A percentile compares a stretch with the other conserved stretches of the same genome.
These are phyloP conservation scores for Penicillium samsonianum DNA, from an alignment of 495 filamentous ascomycete species.

Conservation along the genomic window DNA sequence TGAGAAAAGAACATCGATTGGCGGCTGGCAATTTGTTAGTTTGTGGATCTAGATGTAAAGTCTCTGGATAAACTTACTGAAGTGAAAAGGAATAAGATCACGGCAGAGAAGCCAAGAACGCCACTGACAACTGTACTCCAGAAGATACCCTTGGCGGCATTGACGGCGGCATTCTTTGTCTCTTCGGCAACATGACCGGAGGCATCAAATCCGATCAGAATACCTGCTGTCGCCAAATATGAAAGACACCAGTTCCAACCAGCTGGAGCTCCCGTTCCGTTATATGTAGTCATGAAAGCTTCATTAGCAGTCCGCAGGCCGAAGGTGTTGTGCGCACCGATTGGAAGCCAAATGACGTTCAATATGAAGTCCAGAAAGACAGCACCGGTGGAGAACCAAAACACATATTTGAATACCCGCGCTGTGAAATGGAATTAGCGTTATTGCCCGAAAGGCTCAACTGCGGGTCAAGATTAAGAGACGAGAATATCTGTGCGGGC, in stretches of 20 bases:
- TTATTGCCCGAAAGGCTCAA: too few species aligned
- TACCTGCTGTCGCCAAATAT: slow-evolving; percentile 59
- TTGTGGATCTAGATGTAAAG: too few species aligned
- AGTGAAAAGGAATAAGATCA: slow-evolving; percentile 61
- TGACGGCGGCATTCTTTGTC: slow-evolving; percentile 56
- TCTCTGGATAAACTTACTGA: slow-evolving; percentile 24
- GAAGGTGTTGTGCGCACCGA: slow-evolving; percentile 52
- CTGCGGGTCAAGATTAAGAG: not conserved
- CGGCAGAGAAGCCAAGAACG: slow-evolving; percentile 49
- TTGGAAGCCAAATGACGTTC: slow-evolving; percentile 59
- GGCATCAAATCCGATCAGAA: slow-evolving; percentile 59
- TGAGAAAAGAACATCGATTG: slow-evolving; percentile 20
- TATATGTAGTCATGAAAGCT: slow-evolving; percentile 59
- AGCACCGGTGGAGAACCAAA: slow-evolving; percentile 48
- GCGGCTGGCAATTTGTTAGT: too few species aligned
- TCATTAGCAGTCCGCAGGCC: slow-evolving; percentile 55
- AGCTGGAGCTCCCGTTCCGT: slow-evolving; percentile 54
- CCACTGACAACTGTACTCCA: slow-evolving; percentile 55
- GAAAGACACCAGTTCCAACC: slow-evolving; percentile 63
- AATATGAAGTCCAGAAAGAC: slow-evolving; percentile 57
- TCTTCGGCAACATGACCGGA: slow-evolving; percentile 58
- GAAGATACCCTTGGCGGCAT: slow-evolving; percentile 57
- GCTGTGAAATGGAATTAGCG: slow-evolving; percentile 29
- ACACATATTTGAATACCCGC: slow-evolving; percentile 46
- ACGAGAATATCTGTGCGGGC: too few species aligned